These are phyloP conservation scores for Ophiorrhiza pumila DNA, from an alignment of 257 asterid species.

Conservation along the genomic window DNA sequence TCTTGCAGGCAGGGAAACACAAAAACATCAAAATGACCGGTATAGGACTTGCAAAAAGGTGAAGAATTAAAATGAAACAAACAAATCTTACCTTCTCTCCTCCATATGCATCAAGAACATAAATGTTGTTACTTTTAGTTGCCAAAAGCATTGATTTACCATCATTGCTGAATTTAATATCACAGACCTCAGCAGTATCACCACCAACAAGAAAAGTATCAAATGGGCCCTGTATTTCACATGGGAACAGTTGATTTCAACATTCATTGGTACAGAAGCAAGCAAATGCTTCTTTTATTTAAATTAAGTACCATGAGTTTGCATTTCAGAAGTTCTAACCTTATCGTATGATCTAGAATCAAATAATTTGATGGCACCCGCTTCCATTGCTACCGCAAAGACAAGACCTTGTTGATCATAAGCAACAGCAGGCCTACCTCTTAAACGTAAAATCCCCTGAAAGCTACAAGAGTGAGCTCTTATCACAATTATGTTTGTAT, in stretches of 20 bases:
- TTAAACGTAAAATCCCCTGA: constrained; percentile 85
- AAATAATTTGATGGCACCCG: constrained; percentile 89
- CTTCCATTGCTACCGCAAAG: constrained; percentile 98
- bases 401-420: constrained; percentile 98
- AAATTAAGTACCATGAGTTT: not conserved
- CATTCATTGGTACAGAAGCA: constrained; percentile 2
- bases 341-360: constrained; percentile 91
- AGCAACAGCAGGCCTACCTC: constrained; percentile 97
- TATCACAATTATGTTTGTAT: constrained; percentile 37
- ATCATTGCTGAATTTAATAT: constrained; percentile 95
- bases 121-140: constrained; percentile 74
- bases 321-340: constrained; percentile 38
- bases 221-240: constrained; percentile 73
- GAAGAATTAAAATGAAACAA: not conserved
- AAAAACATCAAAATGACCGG: not conserved
- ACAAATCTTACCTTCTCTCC: constrained; percentile 77
- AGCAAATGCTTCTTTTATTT: not conserved
- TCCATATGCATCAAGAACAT: constrained; percentile 85
- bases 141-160: constrained; percentile 94
- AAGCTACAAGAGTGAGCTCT: constrained; percentile 65
- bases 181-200: constrained; percentile 94
- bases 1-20: not conserved
- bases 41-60: not conserved
- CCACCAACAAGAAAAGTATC: constrained; percentile 98
- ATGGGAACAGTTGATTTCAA: not conserved